Evolutionary conservation across 129 eudicot genomes (phyloP).

Genomic region (Pittosporum tobira): DNA sequence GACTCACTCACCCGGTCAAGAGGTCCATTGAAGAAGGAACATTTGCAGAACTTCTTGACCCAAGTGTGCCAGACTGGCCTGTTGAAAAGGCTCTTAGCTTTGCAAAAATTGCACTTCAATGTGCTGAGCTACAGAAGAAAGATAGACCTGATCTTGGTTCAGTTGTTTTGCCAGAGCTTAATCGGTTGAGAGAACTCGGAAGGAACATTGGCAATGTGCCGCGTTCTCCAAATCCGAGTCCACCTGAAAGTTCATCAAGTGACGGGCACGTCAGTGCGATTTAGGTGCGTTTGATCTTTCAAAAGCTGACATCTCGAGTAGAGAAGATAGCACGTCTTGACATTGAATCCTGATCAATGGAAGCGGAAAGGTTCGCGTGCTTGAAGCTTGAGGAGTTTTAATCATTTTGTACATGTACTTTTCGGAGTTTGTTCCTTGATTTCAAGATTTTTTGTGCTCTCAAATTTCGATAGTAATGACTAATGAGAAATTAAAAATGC

Average conservation of each 20-base stretch:
- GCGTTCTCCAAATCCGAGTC: slow-evolving; percentile 6
- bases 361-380: not conserved
- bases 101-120: slow-evolving; percentile 43
- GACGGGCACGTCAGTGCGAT: slow-evolving; percentile 10
- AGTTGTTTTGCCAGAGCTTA: slow-evolving; percentile 44
- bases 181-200: slow-evolving; percentile 33
- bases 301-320: too few species aligned
- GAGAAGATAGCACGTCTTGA: not conserved
- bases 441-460: not conserved
- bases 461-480: too few species aligned
- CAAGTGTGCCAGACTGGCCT: slow-evolving; percentile 49
- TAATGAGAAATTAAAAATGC: too few species aligned
- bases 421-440: not conserved
- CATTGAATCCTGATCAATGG: not conserved
- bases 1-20: slow-evolving; percentile 50
- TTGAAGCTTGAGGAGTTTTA: not conserved
- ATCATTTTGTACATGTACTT: slow-evolving; percentile 4
- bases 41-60: slow-evolving; percentile 43
- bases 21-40: slow-evolving; percentile 41
- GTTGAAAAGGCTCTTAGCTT: slow-evolving; percentile 41
- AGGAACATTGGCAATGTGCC: slow-evolving; percentile 1
- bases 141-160: slow-evolving; percentile 53
- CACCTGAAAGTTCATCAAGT: not conserved
- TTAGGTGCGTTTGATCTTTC: too few species aligned
- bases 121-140: slow-evolving; percentile 44